Base-by-base conservation (phyloP, 2,329 filamentous ascomycete species). In the Orbilia brochopaga region DNA sequence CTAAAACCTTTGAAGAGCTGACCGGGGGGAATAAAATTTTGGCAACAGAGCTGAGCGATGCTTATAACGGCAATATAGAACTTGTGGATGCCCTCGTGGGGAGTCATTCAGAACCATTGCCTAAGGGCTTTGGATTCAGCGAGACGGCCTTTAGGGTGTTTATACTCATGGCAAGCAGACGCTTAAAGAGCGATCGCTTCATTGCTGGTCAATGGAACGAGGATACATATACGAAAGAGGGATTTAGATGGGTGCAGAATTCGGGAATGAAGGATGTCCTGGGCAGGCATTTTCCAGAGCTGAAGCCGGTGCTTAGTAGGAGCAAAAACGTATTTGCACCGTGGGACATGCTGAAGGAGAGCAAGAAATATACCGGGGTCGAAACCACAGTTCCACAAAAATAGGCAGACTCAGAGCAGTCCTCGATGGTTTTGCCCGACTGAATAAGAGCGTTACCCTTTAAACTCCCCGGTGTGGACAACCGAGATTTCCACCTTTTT, bases 141-240 rank as follows among this genome's bases (percentile, higher is more conserved):
- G 82, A 83, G 58, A 83, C 81, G 1, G 81, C 81, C 1, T 83
- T 83, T 73, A 75, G 81, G 0, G 77, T 83, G 1, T 82, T 82
- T 64, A 81, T 83, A 40, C 70, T 82, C 1, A 82, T 82, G 81
- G 81, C 81, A 0, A 79, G 78, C 44, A 72, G 81, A 11, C 73
- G 80, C 21, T 67, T 82, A 17, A 82, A 82, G 78, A 81, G 80
- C 17, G 81, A 82, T 76, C 76, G 81, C 0, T 82, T 82, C 62
- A 81, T 83, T 27, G 81, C 81, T 0, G 78, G 78, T 0, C 75
- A 79, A 21, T 82, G 80, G 79, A 79, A 81, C 46, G 76, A 76
- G 21, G 77, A 79, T 44, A 80, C 78, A 11, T 82, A 83, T 70
- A 81, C 79, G 2, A 76, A 76, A 32, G 79, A 80, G 42, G 81